Evolutionary conservation across 2,329 filamentous ascomycete species (phyloP).

Genomic region (Aspergillus sp.): DNA sequence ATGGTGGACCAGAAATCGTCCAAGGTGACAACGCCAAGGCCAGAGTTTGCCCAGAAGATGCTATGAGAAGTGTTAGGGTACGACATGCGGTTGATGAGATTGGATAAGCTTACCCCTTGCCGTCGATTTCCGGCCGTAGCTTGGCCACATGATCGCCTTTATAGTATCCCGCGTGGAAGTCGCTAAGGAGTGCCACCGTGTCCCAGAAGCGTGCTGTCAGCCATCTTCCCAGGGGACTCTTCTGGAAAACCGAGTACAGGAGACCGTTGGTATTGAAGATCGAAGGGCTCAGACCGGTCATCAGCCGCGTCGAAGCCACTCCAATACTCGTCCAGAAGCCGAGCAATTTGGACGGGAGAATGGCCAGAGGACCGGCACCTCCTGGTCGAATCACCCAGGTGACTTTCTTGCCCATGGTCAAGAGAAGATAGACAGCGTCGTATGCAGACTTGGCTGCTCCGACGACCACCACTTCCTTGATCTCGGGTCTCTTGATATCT

Average conservation of each 20-base stretch:
- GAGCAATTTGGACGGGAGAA: constrained; percentile 27
- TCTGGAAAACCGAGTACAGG: background rate
- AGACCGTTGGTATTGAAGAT: constrained; percentile 30
- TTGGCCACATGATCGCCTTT: constrained; percentile 5
- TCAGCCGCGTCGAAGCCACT: constrained; percentile 24
- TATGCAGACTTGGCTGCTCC: constrained; percentile 37
- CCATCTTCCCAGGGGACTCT: background rate
- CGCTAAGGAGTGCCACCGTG: background rate
- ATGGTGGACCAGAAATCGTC: constrained; percentile 36
- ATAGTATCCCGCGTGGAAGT: constrained; percentile 23
- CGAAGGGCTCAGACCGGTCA: constrained; percentile 25
- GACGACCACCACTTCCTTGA: constrained; percentile 26
- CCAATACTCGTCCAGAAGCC: constrained; percentile 20
- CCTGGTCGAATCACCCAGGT: constrained; percentile 34
- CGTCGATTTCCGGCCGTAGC: background rate
- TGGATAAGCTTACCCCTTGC: too few species aligned
- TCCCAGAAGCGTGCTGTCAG: background rate
- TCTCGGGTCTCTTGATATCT: background rate
- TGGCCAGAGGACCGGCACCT: constrained; percentile 32
- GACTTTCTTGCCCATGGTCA: constrained; percentile 31
- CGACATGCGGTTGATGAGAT: too few species aligned
- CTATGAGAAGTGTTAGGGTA: constrained; percentile 13
- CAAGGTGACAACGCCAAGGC: constrained; percentile 31
- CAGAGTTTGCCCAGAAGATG: constrained; percentile 35
- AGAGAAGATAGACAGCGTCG: constrained; percentile 33